phyloP scores from a whole-genome alignment of 192 early-diverging fungal species.

The Mortierella alpina region DNA sequence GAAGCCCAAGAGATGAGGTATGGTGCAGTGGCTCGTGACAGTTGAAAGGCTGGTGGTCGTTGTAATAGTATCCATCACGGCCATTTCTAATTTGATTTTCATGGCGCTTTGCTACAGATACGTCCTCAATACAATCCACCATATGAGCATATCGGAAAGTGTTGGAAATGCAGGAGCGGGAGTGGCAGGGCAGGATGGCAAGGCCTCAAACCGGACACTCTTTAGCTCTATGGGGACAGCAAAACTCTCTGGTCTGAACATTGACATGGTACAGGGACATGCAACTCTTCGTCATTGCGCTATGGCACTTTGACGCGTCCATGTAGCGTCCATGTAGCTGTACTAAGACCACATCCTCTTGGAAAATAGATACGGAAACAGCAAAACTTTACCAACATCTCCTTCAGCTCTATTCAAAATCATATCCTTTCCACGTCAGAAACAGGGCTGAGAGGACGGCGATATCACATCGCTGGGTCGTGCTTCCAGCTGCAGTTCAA shows the following conservation, averaged over 20 bases:
- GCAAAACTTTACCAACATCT: conserved; percentile 35
- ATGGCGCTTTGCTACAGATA: conserved; percentile 1
- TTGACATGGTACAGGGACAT: conserved; percentile 16
- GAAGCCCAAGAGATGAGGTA: conserved; percentile 49
- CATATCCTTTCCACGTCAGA: conserved; percentile 11
- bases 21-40: not conserved
- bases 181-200: too few species aligned
- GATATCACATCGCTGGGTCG: conserved; percentile 21
- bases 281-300: not conserved
- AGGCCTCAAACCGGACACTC: not conserved
- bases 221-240: not conserved
- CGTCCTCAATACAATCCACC: conserved; percentile 36
- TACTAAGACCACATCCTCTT: not conserved
- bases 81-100: not conserved
- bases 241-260: not conserved
- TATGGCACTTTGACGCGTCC: not conserved
- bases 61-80: not conserved
- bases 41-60: not conserved
- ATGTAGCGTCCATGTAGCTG: not conserved
- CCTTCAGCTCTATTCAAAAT: conserved; percentile 33
- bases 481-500: conserved; percentile 35
- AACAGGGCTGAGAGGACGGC: not conserved
- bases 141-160: conserved; percentile 8
- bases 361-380: conserved; percentile 15
- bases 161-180: not conserved